Conservation (phyloP, 2,329 filamentous ascomycete genomes). For the Simplicillium sp. region DNA sequence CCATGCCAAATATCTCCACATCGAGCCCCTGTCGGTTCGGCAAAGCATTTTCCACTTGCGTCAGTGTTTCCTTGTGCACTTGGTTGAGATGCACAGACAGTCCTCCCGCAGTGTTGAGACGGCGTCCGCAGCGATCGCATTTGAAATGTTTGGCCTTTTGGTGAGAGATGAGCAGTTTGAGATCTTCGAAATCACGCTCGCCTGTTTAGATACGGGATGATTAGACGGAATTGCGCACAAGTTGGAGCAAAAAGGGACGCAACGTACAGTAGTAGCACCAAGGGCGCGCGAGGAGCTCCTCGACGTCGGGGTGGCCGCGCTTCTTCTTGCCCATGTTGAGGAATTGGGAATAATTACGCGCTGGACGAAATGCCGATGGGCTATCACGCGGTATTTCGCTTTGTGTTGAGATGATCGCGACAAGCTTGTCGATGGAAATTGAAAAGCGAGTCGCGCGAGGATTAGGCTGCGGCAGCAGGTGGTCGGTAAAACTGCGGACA, state of each 20-base stretch:
- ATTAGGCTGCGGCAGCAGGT: no score
- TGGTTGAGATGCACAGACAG: slow-evolving; percentile 96
- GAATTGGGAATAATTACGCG: slow-evolving; percentile 7
- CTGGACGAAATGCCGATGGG: no score
- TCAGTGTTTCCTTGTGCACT: slow-evolving; percentile 90
- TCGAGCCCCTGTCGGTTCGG: slow-evolving; percentile 78
- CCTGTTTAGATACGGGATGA: slow-evolving; percentile 26
- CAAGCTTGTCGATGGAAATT: no score
- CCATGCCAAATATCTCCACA: slow-evolving; percentile 97
- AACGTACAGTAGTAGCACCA: slow-evolving; percentile 93
- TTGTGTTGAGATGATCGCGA: no score
- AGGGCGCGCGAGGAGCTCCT: slow-evolving; percentile 77
- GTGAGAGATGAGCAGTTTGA: slow-evolving; percentile 93
- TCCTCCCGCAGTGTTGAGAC: slow-evolving; percentile 91
- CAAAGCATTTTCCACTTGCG: slow-evolving; percentile 83
- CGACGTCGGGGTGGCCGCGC: slow-evolving; percentile 73
- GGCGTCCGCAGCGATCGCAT: slow-evolving; percentile 80
- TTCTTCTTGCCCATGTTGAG: slow-evolving; percentile 75
- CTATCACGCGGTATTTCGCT: no score
- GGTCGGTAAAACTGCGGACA: no score
- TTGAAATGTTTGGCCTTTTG: slow-evolving; percentile 99
- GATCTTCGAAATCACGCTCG: slow-evolving; percentile 94
- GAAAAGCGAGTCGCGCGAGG: no score
- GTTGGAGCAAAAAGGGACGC: neutral
- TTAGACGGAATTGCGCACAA: neutral